Evolutionary conservation across 1,284 basidiomycete genomes (phyloP).

Genomic region (Exobasidium cylindrosporum): DNA sequence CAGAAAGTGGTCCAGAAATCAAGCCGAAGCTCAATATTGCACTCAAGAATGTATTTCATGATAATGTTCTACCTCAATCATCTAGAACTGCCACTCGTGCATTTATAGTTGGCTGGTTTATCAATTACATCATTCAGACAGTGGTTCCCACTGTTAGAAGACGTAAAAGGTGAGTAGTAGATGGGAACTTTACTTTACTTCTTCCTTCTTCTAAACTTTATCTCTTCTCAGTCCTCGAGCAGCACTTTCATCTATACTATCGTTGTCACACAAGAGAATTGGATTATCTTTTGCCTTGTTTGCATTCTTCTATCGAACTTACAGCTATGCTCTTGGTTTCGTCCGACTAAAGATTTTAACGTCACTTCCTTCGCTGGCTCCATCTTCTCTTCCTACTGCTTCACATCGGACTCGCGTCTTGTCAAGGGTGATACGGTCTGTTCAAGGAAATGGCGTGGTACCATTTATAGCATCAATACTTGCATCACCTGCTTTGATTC

Average conservation of each 20-base stretch:
- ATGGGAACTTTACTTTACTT: not conserved
- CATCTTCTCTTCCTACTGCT: slow-evolving; percentile 1
- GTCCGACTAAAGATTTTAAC: slow-evolving; percentile 22
- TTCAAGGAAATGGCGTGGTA: slow-evolving; percentile 3
- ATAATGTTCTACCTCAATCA: slow-evolving; percentile 21
- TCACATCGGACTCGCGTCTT: slow-evolving; percentile 25
- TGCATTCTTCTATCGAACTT: slow-evolving; percentile 31
- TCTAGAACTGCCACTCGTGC: slow-evolving; percentile 23
- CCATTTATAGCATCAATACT: slow-evolving; percentile 23
- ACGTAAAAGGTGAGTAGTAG: slow-evolving; percentile 24
- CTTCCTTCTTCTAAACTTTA: not conserved
- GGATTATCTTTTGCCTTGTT: slow-evolving; percentile 31
- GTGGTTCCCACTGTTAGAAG: slow-evolving; percentile 27
- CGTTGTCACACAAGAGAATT: slow-evolving; percentile 23
- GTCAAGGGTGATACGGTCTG: slow-evolving; percentile 18
- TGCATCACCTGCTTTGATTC: slow-evolving; percentile 19
- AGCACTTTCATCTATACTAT: slow-evolving; percentile 24
- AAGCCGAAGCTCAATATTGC: not conserved
- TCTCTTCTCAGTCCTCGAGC: slow-evolving; percentile 13
- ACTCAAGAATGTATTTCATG: not conserved
- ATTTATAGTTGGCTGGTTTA: slow-evolving; percentile 27
- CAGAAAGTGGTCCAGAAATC: not conserved
- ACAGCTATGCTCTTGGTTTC: slow-evolving; percentile 23
- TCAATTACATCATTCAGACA: slow-evolving; percentile 30
- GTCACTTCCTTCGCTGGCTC: slow-evolving; percentile 12